Evolutionary conservation across 2,329 filamentous ascomycete genomes (phyloP).

Genomic region (Colletotrichum tropicicola): DNA sequence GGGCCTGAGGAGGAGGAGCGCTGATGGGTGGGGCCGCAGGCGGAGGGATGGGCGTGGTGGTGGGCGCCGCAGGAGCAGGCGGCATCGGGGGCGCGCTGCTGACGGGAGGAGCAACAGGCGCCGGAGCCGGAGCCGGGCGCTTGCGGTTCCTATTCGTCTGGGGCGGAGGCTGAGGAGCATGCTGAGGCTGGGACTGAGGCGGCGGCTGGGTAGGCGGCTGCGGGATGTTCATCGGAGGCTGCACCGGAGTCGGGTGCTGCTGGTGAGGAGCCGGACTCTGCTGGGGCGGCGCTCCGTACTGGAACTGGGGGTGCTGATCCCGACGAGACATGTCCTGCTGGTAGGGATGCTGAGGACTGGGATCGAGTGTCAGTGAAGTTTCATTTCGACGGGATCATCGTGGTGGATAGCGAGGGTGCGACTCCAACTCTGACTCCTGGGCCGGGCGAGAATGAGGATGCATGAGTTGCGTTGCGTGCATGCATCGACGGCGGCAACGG

Average conservation of each 20-base stretch:
- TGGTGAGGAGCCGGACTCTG: constrained; percentile 47
- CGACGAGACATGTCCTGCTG: constrained; percentile 60
- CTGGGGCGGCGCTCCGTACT: constrained; percentile 49
- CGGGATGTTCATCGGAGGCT: constrained; percentile 55
- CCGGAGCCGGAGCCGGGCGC: constrained; percentile 46
- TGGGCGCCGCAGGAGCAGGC: constrained; percentile 45
- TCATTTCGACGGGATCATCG: constrained; percentile 12
- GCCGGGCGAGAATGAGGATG: background rate
- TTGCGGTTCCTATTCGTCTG: constrained; percentile 39
- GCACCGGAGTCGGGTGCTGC: constrained; percentile 49
- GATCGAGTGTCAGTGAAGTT: constrained; percentile 33
- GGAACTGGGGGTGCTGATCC: constrained; percentile 53
- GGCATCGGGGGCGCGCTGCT: constrained; percentile 33
- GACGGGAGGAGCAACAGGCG: constrained; percentile 42
- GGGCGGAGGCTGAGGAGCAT: constrained; percentile 41
- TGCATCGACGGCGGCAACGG: background rate
- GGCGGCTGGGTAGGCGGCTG: constrained; percentile 46
- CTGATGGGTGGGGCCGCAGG: constrained; percentile 45
- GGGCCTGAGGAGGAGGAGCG: constrained; percentile 41
- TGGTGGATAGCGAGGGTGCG: background rate
- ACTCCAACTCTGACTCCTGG: background rate
- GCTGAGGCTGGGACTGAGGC: constrained; percentile 37
- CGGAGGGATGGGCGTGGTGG: constrained; percentile 37
- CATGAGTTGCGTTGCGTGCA: background rate
- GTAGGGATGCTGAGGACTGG: constrained; percentile 56